Base-by-base conservation (phyloP, 2,329 filamentous ascomycete species). In the Triangularia setosa region DNA sequence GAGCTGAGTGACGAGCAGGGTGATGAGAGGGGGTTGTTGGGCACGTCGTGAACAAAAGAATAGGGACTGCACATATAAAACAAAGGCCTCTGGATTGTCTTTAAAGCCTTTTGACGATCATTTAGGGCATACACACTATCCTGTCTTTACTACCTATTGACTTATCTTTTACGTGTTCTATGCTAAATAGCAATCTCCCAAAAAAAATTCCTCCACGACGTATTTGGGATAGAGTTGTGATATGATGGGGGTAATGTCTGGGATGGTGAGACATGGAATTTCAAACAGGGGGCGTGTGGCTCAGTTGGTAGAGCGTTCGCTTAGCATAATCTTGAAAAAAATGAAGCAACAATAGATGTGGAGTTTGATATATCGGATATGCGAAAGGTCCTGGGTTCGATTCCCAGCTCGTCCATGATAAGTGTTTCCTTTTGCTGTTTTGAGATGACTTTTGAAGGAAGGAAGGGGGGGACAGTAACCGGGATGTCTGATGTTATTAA, bases 261-360 rank as follows among this genome's bases (percentile, higher is more conserved):
- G 6, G 40, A 11, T 1, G 4, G n/a, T n/a, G n/a, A 6, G 40
- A 48, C 1, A 48, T 48, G 40, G 21, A 48, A 6, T 8, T 48
- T 21, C 1, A n/a, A 48, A 12, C n/a, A 48, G 40, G 24, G 58
- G 59, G 63, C 59, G 63, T 64, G 63, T 64, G 63, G 59, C 63
- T 62, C 59, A 61, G 63, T 64, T 61, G 63, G 59, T 64, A 62
- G 55, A 64, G 63, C 63, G 63, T 58, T 61, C 59, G 63, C 63
- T 64, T 64, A 61, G 63, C 63, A 44, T 63, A 25, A n/a, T n/a
- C 11, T 48, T 7, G 8, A 48, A 21, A 48, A 21, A 48, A 23
- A 48, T 48, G 18, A 48, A 48, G 18, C n/a, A 7, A 48, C 21
- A 21, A 21, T n/a, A 48, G 40, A 48, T 18, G 40, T 48, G 40